Evolutionary conservation across 2,329 filamentous ascomycete species (phyloP).

Genomic region (Waltergamsia citrina): DNA sequence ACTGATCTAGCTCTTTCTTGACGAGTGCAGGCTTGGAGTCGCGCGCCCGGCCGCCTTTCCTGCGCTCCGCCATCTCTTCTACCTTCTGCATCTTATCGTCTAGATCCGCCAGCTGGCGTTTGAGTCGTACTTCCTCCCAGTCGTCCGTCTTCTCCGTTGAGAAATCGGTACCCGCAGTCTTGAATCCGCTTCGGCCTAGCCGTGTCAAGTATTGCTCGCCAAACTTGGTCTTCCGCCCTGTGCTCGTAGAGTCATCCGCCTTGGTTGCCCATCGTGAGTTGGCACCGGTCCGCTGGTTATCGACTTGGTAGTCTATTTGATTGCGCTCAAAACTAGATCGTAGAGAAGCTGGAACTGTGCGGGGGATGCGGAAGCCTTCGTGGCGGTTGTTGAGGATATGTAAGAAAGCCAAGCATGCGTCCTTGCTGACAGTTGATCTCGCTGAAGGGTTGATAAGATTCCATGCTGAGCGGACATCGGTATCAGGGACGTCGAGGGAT

Average conservation of each 20-base stretch:
- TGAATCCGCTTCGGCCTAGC: conserved; percentile 74
- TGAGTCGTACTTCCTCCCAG: conserved; percentile 93
- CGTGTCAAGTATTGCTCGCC: conserved; percentile 93
- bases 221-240: conserved; percentile 92
- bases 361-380: conserved; percentile 88
- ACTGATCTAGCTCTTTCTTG: conserved; percentile 86
- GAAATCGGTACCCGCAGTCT: conserved; percentile 84
- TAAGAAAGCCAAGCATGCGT: conserved; percentile 86
- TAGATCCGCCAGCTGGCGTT: conserved; percentile 83
- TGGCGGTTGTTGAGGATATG: conserved; percentile 95
- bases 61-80: conserved; percentile 60
- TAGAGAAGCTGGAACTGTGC: conserved; percentile 83
- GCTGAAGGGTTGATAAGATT: conserved; percentile 94
- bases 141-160: conserved; percentile 78
- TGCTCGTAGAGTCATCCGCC: conserved; percentile 69
- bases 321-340: conserved; percentile 89
- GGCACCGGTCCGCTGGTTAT: conserved; percentile 61
- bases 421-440: conserved; percentile 77
- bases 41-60: conserved; percentile 52
- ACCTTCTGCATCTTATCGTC: conserved; percentile 81
- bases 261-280: conserved; percentile 72
- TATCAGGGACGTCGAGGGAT: conserved; percentile 63
- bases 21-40: conserved; percentile 82
- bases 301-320: conserved; percentile 91
- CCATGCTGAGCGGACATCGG: conserved; percentile 86